Percentiles rank a stretch among this genome's conserved stretches.
Evolutionary conservation across 2,329 filamentous ascomycete species (phyloP).

Genomic region (Diaporthe capsici): DNA sequence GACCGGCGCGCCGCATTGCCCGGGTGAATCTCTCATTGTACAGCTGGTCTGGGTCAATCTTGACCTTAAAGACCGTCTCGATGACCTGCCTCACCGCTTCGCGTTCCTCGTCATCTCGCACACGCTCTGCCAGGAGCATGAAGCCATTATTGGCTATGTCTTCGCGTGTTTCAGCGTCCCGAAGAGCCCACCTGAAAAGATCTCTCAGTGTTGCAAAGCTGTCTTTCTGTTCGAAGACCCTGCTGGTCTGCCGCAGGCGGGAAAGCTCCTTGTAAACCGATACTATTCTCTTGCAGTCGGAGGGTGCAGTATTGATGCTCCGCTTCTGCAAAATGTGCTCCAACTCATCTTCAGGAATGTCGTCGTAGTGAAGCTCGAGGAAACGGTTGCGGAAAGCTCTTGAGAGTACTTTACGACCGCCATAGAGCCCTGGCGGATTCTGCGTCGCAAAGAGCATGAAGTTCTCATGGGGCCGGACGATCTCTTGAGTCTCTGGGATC

Average conservation of each 20-base stretch:
- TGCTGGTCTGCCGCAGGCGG: constrained; percentile 86
- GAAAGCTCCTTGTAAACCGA: constrained; percentile 95
- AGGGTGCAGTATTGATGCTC: constrained; percentile 87
- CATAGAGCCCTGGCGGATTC: constrained; percentile 95
- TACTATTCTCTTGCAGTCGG: constrained; percentile 92
- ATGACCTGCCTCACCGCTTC: constrained; percentile 88
- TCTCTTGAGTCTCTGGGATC: constrained; percentile 95
- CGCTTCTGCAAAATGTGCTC: constrained; percentile 91
- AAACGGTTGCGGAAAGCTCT: constrained; percentile 97
- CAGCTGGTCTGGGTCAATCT: constrained; percentile 79
- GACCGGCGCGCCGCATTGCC: constrained; percentile 65
- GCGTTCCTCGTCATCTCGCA: constrained; percentile 91
- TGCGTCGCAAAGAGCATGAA: constrained; percentile 99
- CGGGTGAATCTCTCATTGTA: constrained; percentile 76
- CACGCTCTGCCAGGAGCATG: constrained; percentile 95
- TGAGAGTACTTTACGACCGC: constrained; percentile 92
- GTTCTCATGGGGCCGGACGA: constrained; percentile 90
- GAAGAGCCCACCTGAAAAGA: constrained; percentile 93
- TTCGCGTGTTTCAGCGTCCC: constrained; percentile 86
- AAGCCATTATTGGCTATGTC: constrained; percentile 93
- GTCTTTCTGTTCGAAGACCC: constrained; percentile 96
- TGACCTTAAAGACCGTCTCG: constrained; percentile 90
- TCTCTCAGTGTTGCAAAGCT: constrained; percentile 97
- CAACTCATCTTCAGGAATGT: constrained; percentile 95
- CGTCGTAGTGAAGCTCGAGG: constrained; percentile 96